Evolutionary conservation across 2,329 filamentous ascomycete species (phyloP).

Genomic region (Ceratocystis ficicola): DNA sequence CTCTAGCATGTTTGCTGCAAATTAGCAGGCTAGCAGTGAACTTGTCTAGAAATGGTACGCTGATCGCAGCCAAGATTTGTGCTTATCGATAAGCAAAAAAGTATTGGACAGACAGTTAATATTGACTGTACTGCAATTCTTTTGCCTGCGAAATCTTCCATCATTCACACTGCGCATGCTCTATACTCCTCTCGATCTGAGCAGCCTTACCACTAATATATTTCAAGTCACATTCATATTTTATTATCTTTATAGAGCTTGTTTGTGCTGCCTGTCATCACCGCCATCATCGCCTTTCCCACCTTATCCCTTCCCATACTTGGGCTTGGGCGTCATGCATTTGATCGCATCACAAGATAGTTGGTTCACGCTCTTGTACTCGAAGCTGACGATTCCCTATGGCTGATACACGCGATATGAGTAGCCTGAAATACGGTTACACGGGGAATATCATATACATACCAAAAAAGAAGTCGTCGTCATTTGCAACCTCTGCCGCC

Average conservation of each 20-base stretch:
- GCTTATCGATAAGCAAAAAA: constrained; percentile 16
- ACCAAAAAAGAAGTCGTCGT: neutral
- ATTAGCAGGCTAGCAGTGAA: too few species aligned
- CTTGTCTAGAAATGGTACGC: too few species aligned
- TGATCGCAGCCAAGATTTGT: neutral
- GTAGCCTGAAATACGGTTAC: constrained; percentile 20
- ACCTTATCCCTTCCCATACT: neutral
- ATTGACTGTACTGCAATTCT: neutral
- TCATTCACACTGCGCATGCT: neutral
- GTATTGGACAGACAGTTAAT: neutral
- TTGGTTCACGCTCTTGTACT: constrained; percentile 13
- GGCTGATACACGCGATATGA: constrained; percentile 18
- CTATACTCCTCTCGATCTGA: neutral
- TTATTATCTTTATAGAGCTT: too few species aligned
- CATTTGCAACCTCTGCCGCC: too few species aligned
- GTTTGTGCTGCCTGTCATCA: too few species aligned
- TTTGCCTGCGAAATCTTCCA: neutral
- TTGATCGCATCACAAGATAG: constrained; percentile 9
- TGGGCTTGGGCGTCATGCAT: constrained; percentile 20
- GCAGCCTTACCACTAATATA: neutral
- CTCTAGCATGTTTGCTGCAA: too few species aligned
- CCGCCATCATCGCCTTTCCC: neutral
- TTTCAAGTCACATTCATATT: neutral
- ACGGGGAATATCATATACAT: constrained; percentile 19
- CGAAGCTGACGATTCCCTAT: constrained; percentile 16